Conservation (phyloP, 768 basidiomycete genomes). For the Calocera viscosa region DNA sequence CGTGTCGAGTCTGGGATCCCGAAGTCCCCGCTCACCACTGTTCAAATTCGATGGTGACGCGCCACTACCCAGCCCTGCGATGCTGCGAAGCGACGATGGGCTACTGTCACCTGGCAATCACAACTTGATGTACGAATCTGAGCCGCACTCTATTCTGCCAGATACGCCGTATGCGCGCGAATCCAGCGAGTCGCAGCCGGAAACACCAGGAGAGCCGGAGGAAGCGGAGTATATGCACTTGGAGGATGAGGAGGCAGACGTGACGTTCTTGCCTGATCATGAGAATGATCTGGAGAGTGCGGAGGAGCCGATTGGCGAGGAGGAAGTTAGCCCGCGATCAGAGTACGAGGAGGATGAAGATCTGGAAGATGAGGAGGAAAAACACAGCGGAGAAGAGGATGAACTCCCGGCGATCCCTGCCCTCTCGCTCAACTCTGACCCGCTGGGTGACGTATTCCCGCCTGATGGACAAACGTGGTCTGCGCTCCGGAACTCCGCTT, state of each 20-base stretch:
- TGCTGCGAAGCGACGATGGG: conserved; percentile 7
- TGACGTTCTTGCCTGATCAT: neutral
- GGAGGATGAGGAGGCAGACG: neutral
- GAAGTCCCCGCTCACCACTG: neutral
- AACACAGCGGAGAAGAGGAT: neutral
- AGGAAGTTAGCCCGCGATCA: neutral
- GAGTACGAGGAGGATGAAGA: conserved; percentile 2
- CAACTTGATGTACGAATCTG: neutral
- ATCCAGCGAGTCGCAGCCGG: neutral
- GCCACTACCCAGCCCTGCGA: neutral
- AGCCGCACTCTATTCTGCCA: neutral
- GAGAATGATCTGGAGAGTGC: neutral
- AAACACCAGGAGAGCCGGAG: neutral
- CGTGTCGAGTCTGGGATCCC: neutral
- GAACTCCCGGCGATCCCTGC: neutral
- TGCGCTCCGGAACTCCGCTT: neutral
- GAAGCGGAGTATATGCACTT: neutral
- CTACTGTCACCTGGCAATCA: neutral
- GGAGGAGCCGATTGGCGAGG: neutral
- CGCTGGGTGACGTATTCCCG: conserved; percentile 17
- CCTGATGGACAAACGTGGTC: conserved; percentile 37
- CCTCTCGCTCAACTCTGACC: conserved; percentile 7
- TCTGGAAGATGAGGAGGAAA: neutral
- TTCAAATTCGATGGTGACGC: neutral
- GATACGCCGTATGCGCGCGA: neutral